Evolutionary conservation across 192 early-diverging fungal genomes (phyloP).

Genomic region (Lobosporangium transversale): DNA sequence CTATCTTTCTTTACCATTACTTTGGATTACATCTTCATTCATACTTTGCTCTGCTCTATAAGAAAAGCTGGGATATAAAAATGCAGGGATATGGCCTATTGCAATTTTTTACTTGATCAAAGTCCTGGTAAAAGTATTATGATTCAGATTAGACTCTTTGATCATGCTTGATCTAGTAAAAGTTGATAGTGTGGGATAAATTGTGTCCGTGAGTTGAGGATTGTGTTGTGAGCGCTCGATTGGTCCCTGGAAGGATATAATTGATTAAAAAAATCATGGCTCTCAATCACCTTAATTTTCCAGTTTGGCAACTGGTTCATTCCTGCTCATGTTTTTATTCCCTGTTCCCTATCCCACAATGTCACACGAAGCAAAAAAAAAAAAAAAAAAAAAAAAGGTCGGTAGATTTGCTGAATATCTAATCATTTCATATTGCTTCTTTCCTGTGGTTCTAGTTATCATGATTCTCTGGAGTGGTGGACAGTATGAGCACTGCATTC

Average conservation of each 20-base stretch:
- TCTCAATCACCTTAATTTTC: slow-evolving; percentile 5
- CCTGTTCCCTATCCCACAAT: neutral
- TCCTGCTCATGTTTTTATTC: neutral
- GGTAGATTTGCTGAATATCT: neutral
- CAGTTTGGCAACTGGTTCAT: neutral
- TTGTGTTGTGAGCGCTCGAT: slow-evolving; percentile 18
- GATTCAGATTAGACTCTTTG: too few relatives aligned
- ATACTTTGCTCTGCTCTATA: too few relatives aligned
- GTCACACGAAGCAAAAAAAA: neutral
- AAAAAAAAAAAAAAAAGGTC: neutral
- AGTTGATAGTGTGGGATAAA: neutral
- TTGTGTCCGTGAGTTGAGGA: too few relatives aligned
- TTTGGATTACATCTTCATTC: neutral
- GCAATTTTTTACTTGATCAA: too few relatives aligned
- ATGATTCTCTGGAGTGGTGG: slow-evolving; percentile 68
- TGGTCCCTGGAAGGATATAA: slow-evolving; percentile 17
- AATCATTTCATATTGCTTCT: neutral
- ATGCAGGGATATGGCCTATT: too few relatives aligned
- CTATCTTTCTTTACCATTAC: neutral
- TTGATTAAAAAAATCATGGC: neutral
- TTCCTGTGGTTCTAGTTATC: too few relatives aligned
- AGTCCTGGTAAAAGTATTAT: too few relatives aligned
- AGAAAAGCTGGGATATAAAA: too few relatives aligned
- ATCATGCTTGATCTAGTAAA: too few relatives aligned
- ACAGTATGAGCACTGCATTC: slow-evolving; percentile 66